Conservation (phyloP, 139 green algal species). For the Yamagishiella unicocca region DNA sequence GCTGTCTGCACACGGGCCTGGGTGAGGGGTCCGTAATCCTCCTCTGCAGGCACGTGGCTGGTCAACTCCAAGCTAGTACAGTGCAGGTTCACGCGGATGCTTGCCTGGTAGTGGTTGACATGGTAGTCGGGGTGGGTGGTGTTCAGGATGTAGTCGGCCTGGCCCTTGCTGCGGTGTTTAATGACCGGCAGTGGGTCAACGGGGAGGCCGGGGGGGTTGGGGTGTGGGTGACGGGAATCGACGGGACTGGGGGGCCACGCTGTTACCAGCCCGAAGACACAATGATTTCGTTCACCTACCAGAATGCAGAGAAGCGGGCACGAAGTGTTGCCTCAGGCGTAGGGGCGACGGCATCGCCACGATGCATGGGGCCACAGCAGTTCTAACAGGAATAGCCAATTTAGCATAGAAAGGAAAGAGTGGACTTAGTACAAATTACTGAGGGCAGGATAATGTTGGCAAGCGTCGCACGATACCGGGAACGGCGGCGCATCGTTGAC, state of each 20-base stretch:
- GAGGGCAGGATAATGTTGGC: neutral
- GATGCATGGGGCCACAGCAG: slow-evolving; percentile 16
- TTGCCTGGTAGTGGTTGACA: slow-evolving; percentile 25
- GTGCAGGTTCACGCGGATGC: too few relatives aligned
- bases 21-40: too few relatives aligned
- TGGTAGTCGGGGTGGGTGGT: slow-evolving; percentile 45
- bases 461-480: neutral
- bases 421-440: too few relatives aligned
- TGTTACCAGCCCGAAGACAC: too few relatives aligned
- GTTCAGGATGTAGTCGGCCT: slow-evolving; percentile 15
- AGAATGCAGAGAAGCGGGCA: slow-evolving; percentile 19
- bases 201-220: neutral
- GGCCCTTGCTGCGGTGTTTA: slow-evolving; percentile 5
- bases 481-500: neutral
- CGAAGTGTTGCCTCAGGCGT: slow-evolving; percentile 32
- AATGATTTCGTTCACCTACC: too few relatives aligned
- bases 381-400: too few relatives aligned
- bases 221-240: too few relatives aligned
- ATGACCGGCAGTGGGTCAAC: neutral
- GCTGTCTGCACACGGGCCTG: too few relatives aligned
- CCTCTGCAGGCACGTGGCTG: too few relatives aligned
- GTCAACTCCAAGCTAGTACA: too few relatives aligned
- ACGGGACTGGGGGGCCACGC: too few relatives aligned
- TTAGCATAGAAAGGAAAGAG: too few relatives aligned
- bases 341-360: neutral